Conservation (phyloP, 1,284 basidiomycete species). For the Ustilago loliicola region DNA sequence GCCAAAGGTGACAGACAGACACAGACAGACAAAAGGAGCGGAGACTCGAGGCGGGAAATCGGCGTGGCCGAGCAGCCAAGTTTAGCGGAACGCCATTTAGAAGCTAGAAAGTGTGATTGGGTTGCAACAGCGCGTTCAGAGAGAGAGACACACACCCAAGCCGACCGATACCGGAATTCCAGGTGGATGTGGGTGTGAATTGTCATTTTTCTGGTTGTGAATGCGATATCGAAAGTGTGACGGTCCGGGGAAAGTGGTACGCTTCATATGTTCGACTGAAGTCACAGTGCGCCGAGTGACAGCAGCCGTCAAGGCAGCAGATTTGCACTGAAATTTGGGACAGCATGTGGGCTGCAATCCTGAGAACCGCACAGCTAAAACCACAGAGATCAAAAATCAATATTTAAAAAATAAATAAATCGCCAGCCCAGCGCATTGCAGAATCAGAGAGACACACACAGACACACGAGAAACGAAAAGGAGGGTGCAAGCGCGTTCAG, state of each 20-base stretch:
- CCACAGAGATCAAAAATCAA: neutral
- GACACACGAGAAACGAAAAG: conserved; percentile 3
- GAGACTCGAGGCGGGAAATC: neutral
- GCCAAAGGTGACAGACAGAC: neutral
- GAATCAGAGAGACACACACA: too few relatives aligned
- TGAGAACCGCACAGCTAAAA: conserved; percentile 1
- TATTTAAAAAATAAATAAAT: neutral
- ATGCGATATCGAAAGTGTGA: neutral
- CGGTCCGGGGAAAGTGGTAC: neutral
- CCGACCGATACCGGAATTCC: neutral
- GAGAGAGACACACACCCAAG: neutral
- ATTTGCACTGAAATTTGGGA: neutral
- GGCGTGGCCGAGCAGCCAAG: conserved; percentile 17
- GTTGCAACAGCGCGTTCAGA: neutral
- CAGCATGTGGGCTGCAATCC: conserved; percentile 26
- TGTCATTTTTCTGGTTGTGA: conserved; percentile 1
- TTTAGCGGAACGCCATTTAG: too few relatives aligned
- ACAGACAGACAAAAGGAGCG: neutral
- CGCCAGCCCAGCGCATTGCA: too few relatives aligned
- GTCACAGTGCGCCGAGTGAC: neutral
- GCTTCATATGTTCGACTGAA: conserved; percentile 3
- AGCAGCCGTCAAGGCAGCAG: neutral
- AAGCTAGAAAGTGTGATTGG: neutral
- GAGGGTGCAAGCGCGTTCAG: neutral
- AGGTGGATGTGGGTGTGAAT: conserved; percentile 2